Conservation (phyloP, 345 rosid genomes). For the Aethionema arabicum region DNA sequence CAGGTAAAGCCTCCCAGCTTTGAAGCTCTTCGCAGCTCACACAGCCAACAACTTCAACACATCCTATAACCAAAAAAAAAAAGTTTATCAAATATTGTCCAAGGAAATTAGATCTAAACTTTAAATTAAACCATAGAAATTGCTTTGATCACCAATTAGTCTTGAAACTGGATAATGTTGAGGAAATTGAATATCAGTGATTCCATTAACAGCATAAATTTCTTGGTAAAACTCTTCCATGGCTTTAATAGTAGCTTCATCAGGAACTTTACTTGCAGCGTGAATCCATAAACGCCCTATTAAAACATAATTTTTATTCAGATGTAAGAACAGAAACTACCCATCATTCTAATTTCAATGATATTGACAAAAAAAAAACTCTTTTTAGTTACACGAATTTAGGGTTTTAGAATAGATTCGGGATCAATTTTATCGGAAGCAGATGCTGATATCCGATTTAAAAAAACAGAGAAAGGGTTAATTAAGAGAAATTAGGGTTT, state of each 20-base stretch:
- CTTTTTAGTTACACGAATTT: too few species aligned
- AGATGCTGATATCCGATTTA: not conserved
- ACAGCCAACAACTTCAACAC: slow-evolving; percentile 69
- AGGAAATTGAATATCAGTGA: slow-evolving; percentile 65
- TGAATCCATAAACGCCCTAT: slow-evolving; percentile 97
- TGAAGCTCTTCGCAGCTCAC: slow-evolving; percentile 53
- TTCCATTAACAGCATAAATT: slow-evolving; percentile 67
- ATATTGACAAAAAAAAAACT: not conserved
- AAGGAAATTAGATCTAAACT: not conserved
- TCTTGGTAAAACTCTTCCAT: slow-evolving; percentile 87
- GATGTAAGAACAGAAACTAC: not conserved
- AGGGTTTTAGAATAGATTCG: not conserved
- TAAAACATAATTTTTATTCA: slow-evolving; percentile 4
- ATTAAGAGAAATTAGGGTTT: not conserved
- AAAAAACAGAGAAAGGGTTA: not conserved
- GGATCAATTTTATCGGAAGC: not conserved
- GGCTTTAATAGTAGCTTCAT: slow-evolving; percentile 82
- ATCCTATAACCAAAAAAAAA: slow-evolving; percentile 36
- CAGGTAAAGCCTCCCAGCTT: slow-evolving; percentile 55
- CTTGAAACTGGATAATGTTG: slow-evolving; percentile 80
- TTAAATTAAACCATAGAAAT: not conserved
- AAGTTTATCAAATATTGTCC: not conserved
- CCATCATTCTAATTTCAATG: not conserved
- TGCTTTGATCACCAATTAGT: slow-evolving; percentile 53
- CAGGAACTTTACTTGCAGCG: slow-evolving; percentile 87